Conservation (phyloP, 208 protist genomes). For the Acanthamoeba triangularis region DNA sequence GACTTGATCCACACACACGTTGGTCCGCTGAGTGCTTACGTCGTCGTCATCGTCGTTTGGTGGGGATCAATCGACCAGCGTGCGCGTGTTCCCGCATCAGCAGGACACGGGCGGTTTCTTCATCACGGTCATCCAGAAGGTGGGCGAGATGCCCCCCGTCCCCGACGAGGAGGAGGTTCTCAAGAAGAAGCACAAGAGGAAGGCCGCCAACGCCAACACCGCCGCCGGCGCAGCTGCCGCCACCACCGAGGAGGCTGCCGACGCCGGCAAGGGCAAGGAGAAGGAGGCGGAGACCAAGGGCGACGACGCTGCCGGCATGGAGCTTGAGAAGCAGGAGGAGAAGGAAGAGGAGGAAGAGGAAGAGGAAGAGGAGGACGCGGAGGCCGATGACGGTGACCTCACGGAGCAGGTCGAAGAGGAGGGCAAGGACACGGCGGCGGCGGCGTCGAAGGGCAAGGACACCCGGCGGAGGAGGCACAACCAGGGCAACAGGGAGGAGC, state of each 20-base stretch:
- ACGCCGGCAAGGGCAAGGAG: neutral
- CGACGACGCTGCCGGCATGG: neutral
- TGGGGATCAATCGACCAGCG: constrained; percentile 59
- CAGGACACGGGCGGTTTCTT: constrained; percentile 98
- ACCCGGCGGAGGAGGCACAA: neutral
- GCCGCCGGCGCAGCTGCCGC: neutral
- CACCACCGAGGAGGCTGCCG: neutral
- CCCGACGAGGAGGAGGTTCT: neutral
- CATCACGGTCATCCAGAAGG: constrained; percentile 95
- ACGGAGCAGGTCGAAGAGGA: neutral
- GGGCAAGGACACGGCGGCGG: neutral
- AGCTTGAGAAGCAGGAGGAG: neutral
- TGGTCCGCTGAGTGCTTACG: neutral
- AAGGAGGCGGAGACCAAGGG: neutral
- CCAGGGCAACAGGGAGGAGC: neutral
- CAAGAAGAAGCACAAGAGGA: neutral
- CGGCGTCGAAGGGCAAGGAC: neutral
- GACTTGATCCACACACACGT: neutral
- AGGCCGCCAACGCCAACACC: neutral
- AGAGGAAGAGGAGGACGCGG: neutral
- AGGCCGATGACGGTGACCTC: neutral
- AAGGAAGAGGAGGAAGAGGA: neutral
- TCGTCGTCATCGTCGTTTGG: neutral
- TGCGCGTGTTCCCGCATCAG: constrained; percentile 96
- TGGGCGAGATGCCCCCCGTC: neutral